Base-by-base conservation (phyloP, 345 rosid species). In the Salix dunnii region DNA sequence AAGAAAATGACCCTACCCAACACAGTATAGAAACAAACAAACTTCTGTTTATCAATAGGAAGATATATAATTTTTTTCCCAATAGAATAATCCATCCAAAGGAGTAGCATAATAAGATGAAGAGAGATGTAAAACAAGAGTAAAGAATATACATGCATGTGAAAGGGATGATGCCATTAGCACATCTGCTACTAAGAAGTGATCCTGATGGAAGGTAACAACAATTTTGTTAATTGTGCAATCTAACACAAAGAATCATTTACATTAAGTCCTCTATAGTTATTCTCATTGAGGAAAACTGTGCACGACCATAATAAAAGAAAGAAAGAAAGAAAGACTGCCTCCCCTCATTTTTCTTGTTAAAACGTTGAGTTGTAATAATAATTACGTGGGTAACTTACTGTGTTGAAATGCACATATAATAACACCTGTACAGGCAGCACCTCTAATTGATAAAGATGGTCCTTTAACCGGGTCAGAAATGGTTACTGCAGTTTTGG, bases 381-480 rank as follows among this genome's bases (percentile, higher is more conserved):
- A 35, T 67, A 30, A 66, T 42, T 14, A 72, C 5, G 63, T 30
- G 12, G 20, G 42, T 43, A 72, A 78, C 77, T 73, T 72, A 20
- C 68, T 53, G 67, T 48, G 48, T 43, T 7, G n/a, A 71, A 60
- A 43, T 46, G 74, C 61, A 72, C 67, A 16, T 30, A 40, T 62
- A 40, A 10, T 55, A 35, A 67, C 49, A 25, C 13, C 62, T 55
- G 67, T 28, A 16, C 13, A 38, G 43, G n/a, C 72, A 72, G 30
- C 71, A 17, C 49, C n/a, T 67, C 61, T 28, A 65, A 49, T n/a
- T 35, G 62, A 42, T 72, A 71, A 46, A 38, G 63, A 6, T 9
- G 4, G 63, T 58, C 28, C 63, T n/a, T 58, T 23, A 3, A 10
- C 62, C 28, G 25, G 5, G 63, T 58, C 63, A n/a, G 27, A 58